Conservation (phyloP, 2,329 filamentous ascomycete species). For the Pseudogymnoascus sp. region DNA sequence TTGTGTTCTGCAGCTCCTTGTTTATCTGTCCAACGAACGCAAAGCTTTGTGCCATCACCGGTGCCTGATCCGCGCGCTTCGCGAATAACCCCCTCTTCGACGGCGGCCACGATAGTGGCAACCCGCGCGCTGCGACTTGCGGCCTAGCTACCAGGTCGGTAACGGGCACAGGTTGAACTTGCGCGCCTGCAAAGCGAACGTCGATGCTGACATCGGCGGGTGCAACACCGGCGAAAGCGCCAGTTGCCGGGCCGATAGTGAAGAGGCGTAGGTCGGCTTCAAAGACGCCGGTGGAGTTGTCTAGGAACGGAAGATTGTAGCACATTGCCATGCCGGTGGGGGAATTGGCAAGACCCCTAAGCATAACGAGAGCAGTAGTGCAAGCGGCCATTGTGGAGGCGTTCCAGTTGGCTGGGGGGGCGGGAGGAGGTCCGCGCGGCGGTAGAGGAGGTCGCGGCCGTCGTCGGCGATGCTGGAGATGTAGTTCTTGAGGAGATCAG, state of each 20-base stretch:
- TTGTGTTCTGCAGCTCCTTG: conserved; percentile 43
- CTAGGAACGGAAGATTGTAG: conserved; percentile 71
- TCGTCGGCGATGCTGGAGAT: background rate
- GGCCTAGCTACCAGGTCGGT: conserved; percentile 16
- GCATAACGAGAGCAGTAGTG: conserved; percentile 44
- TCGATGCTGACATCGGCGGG: conserved; percentile 48
- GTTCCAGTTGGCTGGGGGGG: conserved; percentile 41
- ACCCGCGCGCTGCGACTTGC: conserved; percentile 13
- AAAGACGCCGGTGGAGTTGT: conserved; percentile 63
- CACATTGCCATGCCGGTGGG: conserved; percentile 73
- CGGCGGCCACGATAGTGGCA: conserved; percentile 23
- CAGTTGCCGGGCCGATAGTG: conserved; percentile 49
- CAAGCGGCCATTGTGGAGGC: conserved; percentile 53
- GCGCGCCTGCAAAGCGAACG: conserved; percentile 49
- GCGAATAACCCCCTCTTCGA: conserved; percentile 16
- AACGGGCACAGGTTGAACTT: conserved; percentile 39
- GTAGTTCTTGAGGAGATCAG: background rate
- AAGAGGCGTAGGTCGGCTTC: conserved; percentile 72
- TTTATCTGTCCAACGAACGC: conserved; percentile 66
- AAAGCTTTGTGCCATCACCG: conserved; percentile 53
- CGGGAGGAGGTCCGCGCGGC: background rate
- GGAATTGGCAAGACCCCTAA: conserved; percentile 55
- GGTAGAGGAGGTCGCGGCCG: background rate
- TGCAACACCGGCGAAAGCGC: conserved; percentile 45
- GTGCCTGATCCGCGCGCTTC: conserved; percentile 23